Conservation (phyloP, 257 asterid species). For the Dorcoceras hygrometricum region DNA sequence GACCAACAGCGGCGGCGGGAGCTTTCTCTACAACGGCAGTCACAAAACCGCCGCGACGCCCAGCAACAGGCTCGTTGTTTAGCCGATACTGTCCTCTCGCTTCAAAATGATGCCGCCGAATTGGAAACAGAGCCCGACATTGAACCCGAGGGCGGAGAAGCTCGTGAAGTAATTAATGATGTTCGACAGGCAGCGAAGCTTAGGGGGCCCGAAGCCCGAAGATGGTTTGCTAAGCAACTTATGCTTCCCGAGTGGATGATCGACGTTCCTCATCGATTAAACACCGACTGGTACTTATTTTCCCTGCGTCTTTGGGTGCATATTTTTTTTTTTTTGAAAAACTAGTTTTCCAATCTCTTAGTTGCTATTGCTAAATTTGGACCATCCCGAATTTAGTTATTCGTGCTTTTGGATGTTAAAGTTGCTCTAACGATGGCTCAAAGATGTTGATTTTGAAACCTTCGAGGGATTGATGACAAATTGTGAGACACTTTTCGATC, state of each 20-base stretch:
- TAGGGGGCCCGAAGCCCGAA: conserved; percentile 77
- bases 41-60: conserved; percentile 76
- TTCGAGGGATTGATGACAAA: not conserved
- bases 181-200: conserved; percentile 62
- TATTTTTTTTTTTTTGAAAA: not conserved
- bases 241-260: conserved; percentile 99
- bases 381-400: not conserved
- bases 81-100: conserved; percentile 64
- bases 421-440: not conserved
- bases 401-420: conserved; percentile 3
- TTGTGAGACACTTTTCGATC: not conserved
- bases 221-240: conserved; percentile 92
- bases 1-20: conserved; percentile 94
- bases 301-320: too few species aligned
- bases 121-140: conserved; percentile 23
- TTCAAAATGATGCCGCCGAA: conserved; percentile 40
- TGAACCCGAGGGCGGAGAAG: conserved; percentile 30
- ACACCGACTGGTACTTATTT: conserved; percentile 57
- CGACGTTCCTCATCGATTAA: conserved; percentile 71
- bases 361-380: conserved; percentile 1
- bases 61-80: conserved; percentile 82
- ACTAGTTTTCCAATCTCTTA: not conserved
- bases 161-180: conserved; percentile 30
- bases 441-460: not conserved
- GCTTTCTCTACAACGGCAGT: conserved; percentile 72